Percentiles rank a stretch among this genome's conserved stretches.
Evolutionary conservation across 23 red algal species (phyloP).

Genomic region (Gracilaria gracilis): DNA sequence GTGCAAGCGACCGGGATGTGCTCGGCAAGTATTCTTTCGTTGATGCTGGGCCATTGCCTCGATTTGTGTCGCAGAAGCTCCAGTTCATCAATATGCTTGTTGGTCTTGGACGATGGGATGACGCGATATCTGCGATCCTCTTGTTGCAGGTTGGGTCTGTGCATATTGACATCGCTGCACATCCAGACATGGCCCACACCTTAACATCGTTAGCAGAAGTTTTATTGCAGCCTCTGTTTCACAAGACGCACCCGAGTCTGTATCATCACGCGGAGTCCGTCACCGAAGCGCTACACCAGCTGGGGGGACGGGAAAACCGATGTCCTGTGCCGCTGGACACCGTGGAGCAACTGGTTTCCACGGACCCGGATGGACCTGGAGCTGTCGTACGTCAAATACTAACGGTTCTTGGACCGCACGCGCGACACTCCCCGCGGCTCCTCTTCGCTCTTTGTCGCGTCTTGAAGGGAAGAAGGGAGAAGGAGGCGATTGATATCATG

Average conservation of each 20-base stretch:
- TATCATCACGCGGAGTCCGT: slow-evolving; percentile 20
- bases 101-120: slow-evolving; percentile 36
- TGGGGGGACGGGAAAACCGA: slow-evolving; percentile 47
- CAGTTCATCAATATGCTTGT: slow-evolving; percentile 50
- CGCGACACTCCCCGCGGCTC: slow-evolving; percentile 14
- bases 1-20: slow-evolving; percentile 54
- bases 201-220: slow-evolving; percentile 39
- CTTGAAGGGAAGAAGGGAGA: slow-evolving; percentile 38
- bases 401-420: slow-evolving; percentile 45
- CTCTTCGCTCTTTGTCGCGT: slow-evolving; percentile 50
- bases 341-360: slow-evolving; percentile 36
- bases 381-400: slow-evolving; percentile 42
- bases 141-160: slow-evolving; percentile 16
- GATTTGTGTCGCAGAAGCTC: slow-evolving; percentile 49
- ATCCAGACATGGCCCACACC: slow-evolving; percentile 37
- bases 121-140: slow-evolving; percentile 54
- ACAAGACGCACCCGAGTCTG: slow-evolving; percentile 23
- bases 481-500: slow-evolving; percentile 48
- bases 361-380: slow-evolving; percentile 47
- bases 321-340: slow-evolving; percentile 43
- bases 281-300: slow-evolving; percentile 30
- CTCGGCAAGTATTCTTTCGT: slow-evolving; percentile 39
- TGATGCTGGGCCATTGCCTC: slow-evolving; percentile 29
- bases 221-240: slow-evolving; percentile 40
- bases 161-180: slow-evolving; percentile 54